Base-by-base conservation (phyloP, 2,329 filamentous ascomycete species). In the Hypoxylon sp. region DNA sequence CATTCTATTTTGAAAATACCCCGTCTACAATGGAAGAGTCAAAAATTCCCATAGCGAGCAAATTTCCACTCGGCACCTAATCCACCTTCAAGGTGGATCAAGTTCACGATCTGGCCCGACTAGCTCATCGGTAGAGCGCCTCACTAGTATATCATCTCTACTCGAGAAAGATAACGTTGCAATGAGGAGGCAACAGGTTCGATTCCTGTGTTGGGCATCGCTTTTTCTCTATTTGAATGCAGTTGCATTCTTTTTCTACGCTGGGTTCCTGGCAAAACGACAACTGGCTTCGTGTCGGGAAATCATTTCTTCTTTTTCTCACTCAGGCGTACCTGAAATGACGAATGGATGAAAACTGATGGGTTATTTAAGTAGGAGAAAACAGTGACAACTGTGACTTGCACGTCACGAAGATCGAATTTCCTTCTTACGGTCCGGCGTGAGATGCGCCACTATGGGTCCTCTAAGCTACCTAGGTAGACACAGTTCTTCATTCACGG, bases 101-200 rank as follows among this genome's bases (percentile, higher is more conserved):
- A 3, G 26, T 51, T 12, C 12, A 33, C 26, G 20, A 55, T 26
- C n/a, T 52, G 33, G 64, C 64, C 64, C 64, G 64, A 63, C 64
- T 67, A 67, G 60, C 60, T 67, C 64, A 67, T 33, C 64, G 64
- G 64, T 67, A 67, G 64, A 64, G 64, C 64, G 64, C 64, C 60
- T 60, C 62, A 65, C 59, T 63, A 66, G 58, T 65, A 61, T 28
- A 38, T 36, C 38, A 16, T 51, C 50, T 40, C n/a, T 16, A 20
- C 38, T 46, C 28, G 26, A 24, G 26, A 33, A 54, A 30, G 24
- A 49, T 44, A 20, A 5, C 11, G 12, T 16, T 36, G 54, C 3
- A 53, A 65, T 65, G 57, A 65, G 62, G 62, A 65, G 62, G 62
- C 62, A 65, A 65, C 62, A 65, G 62, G 56, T 65, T 61, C 52